Conservation (phyloP, 306 rosid genomes). For the Glycine tomentella region DNA sequence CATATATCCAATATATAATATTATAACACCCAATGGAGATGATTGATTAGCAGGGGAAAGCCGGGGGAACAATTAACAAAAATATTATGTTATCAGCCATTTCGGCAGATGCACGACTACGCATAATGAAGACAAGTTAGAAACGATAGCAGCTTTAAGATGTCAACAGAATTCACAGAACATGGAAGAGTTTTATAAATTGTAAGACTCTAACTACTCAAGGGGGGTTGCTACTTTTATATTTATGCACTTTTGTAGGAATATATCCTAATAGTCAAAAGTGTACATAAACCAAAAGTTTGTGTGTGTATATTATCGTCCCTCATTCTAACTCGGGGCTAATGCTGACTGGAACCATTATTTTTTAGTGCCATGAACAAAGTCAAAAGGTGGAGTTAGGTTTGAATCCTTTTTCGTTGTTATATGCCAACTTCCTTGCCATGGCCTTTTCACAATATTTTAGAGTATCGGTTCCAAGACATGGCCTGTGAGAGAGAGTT, state of each 20-base stretch:
- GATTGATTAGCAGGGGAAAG: neutral
- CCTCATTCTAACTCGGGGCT: neutral
- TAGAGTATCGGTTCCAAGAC: slow-evolving; percentile 33
- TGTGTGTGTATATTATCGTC: neutral
- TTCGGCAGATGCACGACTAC: slow-evolving; percentile 26
- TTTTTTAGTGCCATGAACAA: slow-evolving; percentile 45
- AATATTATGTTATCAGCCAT: slow-evolving; percentile 37
- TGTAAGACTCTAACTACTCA: slow-evolving; percentile 38
- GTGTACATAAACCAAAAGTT: slow-evolving; percentile 21
- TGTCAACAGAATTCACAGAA: slow-evolving; percentile 36
- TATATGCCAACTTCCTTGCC: slow-evolving; percentile 44
- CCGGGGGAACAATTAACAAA: slow-evolving; percentile 45
- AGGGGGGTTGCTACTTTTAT: neutral
- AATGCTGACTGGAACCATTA: slow-evolving; percentile 43
- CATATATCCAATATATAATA: neutral
- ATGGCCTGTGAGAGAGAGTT: slow-evolving; percentile 43
- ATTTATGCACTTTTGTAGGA: slow-evolving; percentile 38
- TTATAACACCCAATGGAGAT: too few relatives aligned
- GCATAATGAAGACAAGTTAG: slow-evolving; percentile 24
- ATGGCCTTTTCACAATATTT: slow-evolving; percentile 35
- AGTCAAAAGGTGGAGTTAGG: slow-evolving; percentile 62
- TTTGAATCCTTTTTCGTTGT: slow-evolving; percentile 60
- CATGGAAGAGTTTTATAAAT: slow-evolving; percentile 19
- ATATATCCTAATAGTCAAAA: slow-evolving; percentile 41
- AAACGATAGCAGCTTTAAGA: slow-evolving; percentile 37